Evolutionary conservation across 1,284 basidiomycete genomes (phyloP).

Genomic region (Cutaneotrichosporon cavernicola): DNA sequence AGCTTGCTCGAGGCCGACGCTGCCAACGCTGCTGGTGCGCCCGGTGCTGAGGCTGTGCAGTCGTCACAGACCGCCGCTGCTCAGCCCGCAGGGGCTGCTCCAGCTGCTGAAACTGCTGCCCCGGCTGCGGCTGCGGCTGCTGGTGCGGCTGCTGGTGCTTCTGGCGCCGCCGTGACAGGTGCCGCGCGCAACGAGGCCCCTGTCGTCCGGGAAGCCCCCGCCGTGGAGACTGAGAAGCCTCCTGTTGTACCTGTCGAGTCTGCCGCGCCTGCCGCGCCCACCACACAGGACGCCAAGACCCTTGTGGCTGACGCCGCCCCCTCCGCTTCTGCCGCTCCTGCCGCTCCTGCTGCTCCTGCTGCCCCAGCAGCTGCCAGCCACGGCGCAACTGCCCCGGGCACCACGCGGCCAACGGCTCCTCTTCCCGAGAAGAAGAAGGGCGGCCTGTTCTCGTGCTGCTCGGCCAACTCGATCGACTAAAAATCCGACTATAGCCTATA

Average conservation of each 20-base stretch:
- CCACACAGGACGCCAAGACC: background rate
- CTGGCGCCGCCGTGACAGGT: background rate
- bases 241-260: background rate
- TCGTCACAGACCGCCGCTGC: background rate
- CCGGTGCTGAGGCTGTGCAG: background rate
- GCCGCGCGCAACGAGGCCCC: background rate
- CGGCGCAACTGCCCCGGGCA: constrained; percentile 3
- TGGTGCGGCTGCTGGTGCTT: constrained; percentile 6
- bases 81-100: background rate
- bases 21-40: background rate
- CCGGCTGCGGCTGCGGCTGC: constrained; percentile 5
- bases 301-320: background rate
- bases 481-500: background rate
- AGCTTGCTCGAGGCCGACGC: constrained; percentile 12
- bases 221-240: background rate
- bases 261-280: background rate
- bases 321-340: constrained; percentile 3
- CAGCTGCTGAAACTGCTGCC: background rate
- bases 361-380: constrained; percentile 4
- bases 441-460: constrained; percentile 46
- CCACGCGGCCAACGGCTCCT: constrained; percentile 8
- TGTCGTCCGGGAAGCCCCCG: background rate
- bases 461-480: constrained; percentile 35
- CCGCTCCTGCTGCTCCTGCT: constrained; percentile 2
- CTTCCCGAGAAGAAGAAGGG: constrained; percentile 38